Evolutionary conservation across 257 asterid species (phyloP).

Genomic region (Ajuga chamaepitys): DNA sequence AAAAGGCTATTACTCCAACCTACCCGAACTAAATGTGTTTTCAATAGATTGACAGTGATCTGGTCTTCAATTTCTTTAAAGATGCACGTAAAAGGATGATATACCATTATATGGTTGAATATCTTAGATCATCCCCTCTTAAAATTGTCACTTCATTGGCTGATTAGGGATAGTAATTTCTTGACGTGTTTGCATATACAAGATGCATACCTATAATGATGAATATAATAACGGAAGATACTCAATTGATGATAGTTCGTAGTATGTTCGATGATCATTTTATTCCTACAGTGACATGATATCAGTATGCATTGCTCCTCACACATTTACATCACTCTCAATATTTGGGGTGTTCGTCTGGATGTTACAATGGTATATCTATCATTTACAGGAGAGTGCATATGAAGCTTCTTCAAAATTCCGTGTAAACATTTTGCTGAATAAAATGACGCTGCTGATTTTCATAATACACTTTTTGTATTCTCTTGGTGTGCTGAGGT

Average conservation of each 20-base stretch:
- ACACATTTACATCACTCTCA: not conserved
- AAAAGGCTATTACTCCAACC: not conserved
- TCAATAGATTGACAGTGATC: not conserved
- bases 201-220: not conserved
- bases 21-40: not conserved
- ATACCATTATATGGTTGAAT: not conserved
- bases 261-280: not conserved
- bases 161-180: not conserved
- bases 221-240: not conserved
- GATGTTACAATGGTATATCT: not conserved
- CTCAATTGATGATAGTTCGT: not conserved
- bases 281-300: not conserved
- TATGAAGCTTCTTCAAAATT: not conserved
- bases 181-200: not conserved
- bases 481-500: not conserved
- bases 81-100: not conserved
- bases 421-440: not conserved
- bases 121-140: not conserved
- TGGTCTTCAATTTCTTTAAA: not conserved
- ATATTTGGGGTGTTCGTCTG: not conserved
- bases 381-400: not conserved
- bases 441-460: not conserved
- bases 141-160: not conserved
- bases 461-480: not conserved
- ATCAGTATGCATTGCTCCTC: not conserved